Base-by-base conservation (phyloP, 306 rosid species). In the Rosa persica region DNA sequence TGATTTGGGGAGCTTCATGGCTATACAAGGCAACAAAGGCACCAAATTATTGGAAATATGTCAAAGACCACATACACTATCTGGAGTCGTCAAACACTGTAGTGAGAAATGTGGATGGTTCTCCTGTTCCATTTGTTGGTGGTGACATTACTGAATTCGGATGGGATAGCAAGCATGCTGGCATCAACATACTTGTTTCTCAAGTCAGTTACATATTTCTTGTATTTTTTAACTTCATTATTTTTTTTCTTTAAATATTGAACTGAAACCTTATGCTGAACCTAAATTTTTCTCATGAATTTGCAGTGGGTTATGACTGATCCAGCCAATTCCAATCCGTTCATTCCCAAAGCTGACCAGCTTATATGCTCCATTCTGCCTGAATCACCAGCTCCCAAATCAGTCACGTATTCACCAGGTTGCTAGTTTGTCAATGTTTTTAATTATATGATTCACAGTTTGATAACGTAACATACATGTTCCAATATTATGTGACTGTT, bases 1-100 rank as follows among this genome's bases (percentile, higher is more conserved):
- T 89, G 80, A 1, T 83, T 0, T 89, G 93, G 90, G 90, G 82
- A 68, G 90, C 90, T 34, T 54, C 90, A 55, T 89, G 90, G 90
- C 61, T 85, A 55, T 76, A 78, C 61, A 85, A 83, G 71, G 93
- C 93, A 6, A 74, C 81, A 3, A 30, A 69, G 4, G 20, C 0
- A 4, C 0, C 16, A 5, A 8, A 7, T 4, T 87, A 83, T 64
- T 72, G 86, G 88, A 58, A 83, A 0, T 79, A 83, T 73, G 84
- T 87, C 17, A 72, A 57, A 62, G 52, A 30, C 23, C 77, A 87
- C 64, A 76, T 78, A 19, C 49, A 73, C 49, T 6, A 39, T 55
- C 7, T 73, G 51, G 51, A 73, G 34, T 23, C 57, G 36, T 34
- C 69, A 16, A 62, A 6, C 60, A 22, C 9, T 34, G 79, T 49